These are phyloP conservation scores for Sclerotinia nivalis DNA, from an alignment of 2,329 filamentous ascomycete genomes.

Conservation along the genomic window DNA sequence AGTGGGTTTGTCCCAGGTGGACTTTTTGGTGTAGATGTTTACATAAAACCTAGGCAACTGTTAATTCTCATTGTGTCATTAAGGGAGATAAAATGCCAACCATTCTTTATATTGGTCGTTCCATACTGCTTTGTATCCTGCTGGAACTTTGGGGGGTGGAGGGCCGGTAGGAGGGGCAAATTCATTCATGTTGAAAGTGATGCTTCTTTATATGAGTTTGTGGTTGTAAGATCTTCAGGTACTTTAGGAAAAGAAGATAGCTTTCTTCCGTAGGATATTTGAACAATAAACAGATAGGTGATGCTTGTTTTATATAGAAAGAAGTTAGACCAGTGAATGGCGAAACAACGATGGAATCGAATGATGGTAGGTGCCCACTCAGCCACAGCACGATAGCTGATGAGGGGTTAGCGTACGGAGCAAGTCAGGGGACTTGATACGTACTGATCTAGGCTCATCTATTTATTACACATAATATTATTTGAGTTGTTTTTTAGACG, in stretches of 20 bases:
- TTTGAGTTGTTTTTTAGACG: not conserved
- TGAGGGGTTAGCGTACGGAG: slow-evolving; percentile 13
- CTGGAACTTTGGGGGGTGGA: slow-evolving; percentile 59
- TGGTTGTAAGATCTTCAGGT: not conserved
- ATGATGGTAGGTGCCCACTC: not conserved
- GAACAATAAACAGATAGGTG: not conserved
- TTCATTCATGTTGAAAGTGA: slow-evolving; percentile 33
- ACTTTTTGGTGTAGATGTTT: slow-evolving; percentile 82
- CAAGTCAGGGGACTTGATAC: not conserved
- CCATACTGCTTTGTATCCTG: slow-evolving; percentile 77
- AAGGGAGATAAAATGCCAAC: slow-evolving; percentile 44
- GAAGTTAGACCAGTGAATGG: not conserved
- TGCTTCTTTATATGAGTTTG: not conserved
- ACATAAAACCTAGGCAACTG: slow-evolving; percentile 77
- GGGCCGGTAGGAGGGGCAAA: slow-evolving; percentile 39
- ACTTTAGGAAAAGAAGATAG: not conserved
- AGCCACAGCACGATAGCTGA: slow-evolving; percentile 23
- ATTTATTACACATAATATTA: not conserved
- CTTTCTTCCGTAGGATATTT: not conserved
- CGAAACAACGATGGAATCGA: not conserved
- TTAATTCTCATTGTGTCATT: slow-evolving; percentile 12
- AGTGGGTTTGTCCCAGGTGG: slow-evolving; percentile 86
- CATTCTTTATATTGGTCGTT: slow-evolving; percentile 89
- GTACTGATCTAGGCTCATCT: not conserved
- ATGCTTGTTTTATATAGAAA: not conserved